Percentiles rank a stretch among this genome's conserved stretches.
These are phyloP conservation scores for Trypanosoma cruzi DNA, from an alignment of 208 protist genomes.

Conservation along the genomic window DNA sequence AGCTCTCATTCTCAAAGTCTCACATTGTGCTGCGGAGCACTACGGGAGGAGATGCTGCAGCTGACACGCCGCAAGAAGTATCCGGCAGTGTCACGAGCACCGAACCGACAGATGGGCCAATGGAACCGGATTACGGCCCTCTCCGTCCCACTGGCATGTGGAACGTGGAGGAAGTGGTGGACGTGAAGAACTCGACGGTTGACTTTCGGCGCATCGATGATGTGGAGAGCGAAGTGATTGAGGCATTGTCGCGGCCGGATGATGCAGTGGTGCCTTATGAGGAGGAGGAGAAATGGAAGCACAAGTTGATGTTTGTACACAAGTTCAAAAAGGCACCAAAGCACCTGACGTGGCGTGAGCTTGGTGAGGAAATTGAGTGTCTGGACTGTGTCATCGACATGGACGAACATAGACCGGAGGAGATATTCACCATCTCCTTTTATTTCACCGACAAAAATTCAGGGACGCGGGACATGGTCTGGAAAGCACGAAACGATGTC, in stretches of 20 bases:
- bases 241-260: conserved; percentile 56
- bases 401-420: conserved; percentile 86
- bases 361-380: conserved; percentile 90
- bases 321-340: conserved; percentile 90
- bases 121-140: conserved; percentile 78
- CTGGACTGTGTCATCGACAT: conserved; percentile 89
- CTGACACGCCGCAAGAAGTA: not conserved
- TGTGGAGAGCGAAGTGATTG: conserved; percentile 82
- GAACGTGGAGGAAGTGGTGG: conserved; percentile 77
- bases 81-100: not conserved
- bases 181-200: conserved; percentile 68
- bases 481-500: conserved; percentile 83
- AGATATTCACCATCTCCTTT: conserved; percentile 88
- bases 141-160: conserved; percentile 77
- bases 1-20: not conserved
- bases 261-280: conserved; percentile 72
- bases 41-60: not conserved
- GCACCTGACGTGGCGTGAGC: conserved; percentile 87
- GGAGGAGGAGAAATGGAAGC: conserved; percentile 87
- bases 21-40: conserved; percentile 9
- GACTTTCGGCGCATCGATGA: conserved; percentile 90
- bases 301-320: conserved; percentile 89
- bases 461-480: conserved; percentile 73
- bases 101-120: conserved; percentile 46
- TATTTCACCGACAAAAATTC: conserved; percentile 81